Percentiles rank a stretch among this genome's conserved stretches.
phyloP scores from a whole-genome alignment of 2,329 filamentous ascomycete genomes.

The Pseudovirgaria hyperparasitica region DNA sequence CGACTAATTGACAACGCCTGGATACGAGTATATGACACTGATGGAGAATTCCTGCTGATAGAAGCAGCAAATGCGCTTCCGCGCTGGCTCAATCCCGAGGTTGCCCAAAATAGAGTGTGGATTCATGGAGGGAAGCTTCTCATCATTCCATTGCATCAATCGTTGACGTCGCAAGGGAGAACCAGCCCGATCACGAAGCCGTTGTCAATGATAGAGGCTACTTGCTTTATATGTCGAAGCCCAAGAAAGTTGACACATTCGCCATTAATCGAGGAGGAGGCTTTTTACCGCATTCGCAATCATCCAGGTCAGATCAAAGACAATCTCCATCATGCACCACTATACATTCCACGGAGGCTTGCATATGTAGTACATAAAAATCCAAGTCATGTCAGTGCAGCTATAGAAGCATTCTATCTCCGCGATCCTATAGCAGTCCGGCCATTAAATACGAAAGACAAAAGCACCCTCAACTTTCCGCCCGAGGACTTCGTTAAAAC shows the following conservation, averaged over 20 bases:
- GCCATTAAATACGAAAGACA: conserved; percentile 44
- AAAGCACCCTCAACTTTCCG: conserved; percentile 47
- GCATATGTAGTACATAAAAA: conserved; percentile 66
- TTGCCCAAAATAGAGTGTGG: conserved; percentile 81
- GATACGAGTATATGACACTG: conserved; percentile 72
- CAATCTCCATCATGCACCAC: conserved; percentile 62
- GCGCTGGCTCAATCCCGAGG: conserved; percentile 82
- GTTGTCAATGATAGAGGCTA: conserved; percentile 53
- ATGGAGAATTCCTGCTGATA: conserved; percentile 90
- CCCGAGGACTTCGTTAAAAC: conserved; percentile 69
- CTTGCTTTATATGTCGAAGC: conserved; percentile 44
- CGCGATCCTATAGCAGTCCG: conserved; percentile 69
- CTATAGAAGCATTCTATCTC: conserved; percentile 84
- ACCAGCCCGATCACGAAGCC: conserved; percentile 15
- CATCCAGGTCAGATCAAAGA: conserved; percentile 66
- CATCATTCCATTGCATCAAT: conserved; percentile 48
- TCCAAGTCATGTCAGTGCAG: conserved; percentile 66
- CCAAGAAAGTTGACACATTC: conserved; percentile 55
- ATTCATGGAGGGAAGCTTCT: conserved; percentile 64
- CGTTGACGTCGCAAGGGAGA: too few relatives aligned
- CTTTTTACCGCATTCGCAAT: conserved; percentile 75
- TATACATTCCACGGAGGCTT: conserved; percentile 68
- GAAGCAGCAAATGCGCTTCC: conserved; percentile 84
- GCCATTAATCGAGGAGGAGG: conserved; percentile 66
- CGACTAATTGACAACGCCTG: conserved; percentile 61